Percentiles rank a stretch among this genome's conserved stretches.
These are phyloP conservation scores for Aphanomyces astaci DNA, from an alignment of 352 stramenopile genomes.

Conservation along the genomic window DNA sequence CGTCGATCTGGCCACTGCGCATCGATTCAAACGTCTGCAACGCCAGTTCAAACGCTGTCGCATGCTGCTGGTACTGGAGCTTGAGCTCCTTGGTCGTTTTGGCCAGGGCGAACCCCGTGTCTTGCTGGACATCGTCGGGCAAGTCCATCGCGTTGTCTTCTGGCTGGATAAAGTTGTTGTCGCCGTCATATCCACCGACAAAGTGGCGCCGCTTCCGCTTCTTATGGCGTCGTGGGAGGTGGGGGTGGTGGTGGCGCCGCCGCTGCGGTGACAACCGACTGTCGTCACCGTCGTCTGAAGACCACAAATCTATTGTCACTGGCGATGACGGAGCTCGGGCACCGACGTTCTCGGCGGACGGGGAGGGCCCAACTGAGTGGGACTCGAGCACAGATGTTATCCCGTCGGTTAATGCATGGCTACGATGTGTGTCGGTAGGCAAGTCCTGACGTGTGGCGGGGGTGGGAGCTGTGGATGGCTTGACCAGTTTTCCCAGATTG, in stretches of 20 bases:
- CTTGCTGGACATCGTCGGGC: slow-evolving; percentile 60
- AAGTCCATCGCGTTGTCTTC: slow-evolving; percentile 67
- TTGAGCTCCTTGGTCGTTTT: slow-evolving; percentile 36
- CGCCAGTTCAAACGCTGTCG: slow-evolving; percentile 8
- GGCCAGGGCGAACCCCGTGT: slow-evolving; percentile 45
- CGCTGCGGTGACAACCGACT: too few species aligned
- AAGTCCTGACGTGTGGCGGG: not conserved
- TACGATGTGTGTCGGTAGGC: not conserved
- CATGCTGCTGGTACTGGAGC: slow-evolving; percentile 27
- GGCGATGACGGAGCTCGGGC: not conserved
- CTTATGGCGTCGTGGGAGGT: slow-evolving; percentile 23
- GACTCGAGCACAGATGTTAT: not conserved
- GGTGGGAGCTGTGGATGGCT: not conserved
- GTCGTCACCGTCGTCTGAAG: not conserved
- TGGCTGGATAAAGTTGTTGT: slow-evolving; percentile 28
- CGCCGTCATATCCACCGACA: slow-evolving; percentile 53
- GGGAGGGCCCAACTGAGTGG: not conserved
- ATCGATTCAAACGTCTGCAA: slow-evolving; percentile 9
- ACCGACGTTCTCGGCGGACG: not conserved
- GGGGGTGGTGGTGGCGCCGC: not conserved
- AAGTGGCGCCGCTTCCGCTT: slow-evolving; percentile 39
- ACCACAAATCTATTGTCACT: not conserved
- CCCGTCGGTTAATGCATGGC: too few species aligned
- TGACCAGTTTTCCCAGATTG: slow-evolving; percentile 2
- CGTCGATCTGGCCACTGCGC: not conserved